A percentile compares a stretch with the other conserved stretches of the same genome.
Evolutionary conservation across 2,329 filamentous ascomycete species (phyloP).

Genomic region (Trichoderma citrinoviride): DNA sequence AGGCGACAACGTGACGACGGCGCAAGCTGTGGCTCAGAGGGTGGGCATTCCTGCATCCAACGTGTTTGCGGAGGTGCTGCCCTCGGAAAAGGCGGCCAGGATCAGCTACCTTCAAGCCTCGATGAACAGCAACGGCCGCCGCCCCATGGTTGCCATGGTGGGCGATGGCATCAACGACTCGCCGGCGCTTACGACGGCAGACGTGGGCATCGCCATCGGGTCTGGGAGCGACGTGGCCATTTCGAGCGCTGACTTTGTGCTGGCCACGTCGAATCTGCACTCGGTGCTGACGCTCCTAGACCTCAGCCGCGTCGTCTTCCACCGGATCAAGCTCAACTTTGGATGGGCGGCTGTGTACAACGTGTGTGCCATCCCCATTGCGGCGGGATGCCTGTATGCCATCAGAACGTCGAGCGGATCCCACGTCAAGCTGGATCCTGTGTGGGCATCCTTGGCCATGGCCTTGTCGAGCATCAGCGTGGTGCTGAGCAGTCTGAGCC

Average conservation of each 20-base stretch:
- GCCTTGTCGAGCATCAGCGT: constrained; percentile 89
- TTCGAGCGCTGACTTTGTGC: constrained; percentile 75
- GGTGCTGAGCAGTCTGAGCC: constrained; percentile 72
- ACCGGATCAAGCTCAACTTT: constrained; percentile 80
- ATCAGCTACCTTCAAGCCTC: constrained; percentile 61
- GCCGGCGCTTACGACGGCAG: constrained; percentile 74
- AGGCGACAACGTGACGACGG: constrained; percentile 85
- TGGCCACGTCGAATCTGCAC: constrained; percentile 68
- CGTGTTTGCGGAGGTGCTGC: constrained; percentile 83
- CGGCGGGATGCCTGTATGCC: constrained; percentile 73
- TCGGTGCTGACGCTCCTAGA: constrained; percentile 71
- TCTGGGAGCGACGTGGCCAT: constrained; percentile 83
- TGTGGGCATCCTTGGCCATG: constrained; percentile 91
- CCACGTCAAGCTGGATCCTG: constrained; percentile 68
- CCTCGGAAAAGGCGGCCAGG: constrained; percentile 75
- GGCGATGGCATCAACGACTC: constrained; percentile 90
- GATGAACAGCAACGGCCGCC: constrained; percentile 40
- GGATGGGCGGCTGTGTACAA: constrained; percentile 85
- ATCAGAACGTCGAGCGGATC: constrained; percentile 44
- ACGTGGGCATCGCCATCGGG: constrained; percentile 81
- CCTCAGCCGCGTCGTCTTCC: constrained; percentile 69
- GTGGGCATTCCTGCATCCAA: constrained; percentile 72
- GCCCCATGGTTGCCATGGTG: constrained; percentile 71
- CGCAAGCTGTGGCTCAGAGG: constrained; percentile 70
- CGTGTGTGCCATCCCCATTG: constrained; percentile 71